A percentile compares a stretch with the other conserved stretches of the same genome.
These are phyloP conservation scores for Ophiostoma angusticollis DNA, from an alignment of 2,329 filamentous ascomycete species.

Conservation along the genomic window DNA sequence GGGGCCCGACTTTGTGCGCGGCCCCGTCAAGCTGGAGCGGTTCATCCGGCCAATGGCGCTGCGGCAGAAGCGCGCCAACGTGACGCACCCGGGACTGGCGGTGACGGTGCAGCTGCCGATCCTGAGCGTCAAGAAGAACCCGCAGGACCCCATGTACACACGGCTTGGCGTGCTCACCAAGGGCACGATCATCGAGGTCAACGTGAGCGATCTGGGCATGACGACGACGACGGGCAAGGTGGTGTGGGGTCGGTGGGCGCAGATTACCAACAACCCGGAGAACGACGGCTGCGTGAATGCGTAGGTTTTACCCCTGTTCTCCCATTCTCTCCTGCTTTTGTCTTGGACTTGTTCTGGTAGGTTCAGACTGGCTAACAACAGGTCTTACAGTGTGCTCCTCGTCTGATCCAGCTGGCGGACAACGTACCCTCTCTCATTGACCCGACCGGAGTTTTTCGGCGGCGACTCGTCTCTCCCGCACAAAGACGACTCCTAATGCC, in stretches of 20 bases:
- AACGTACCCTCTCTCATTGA: too few relatives aligned
- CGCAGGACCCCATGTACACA: conserved; percentile 78
- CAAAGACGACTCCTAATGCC: too few relatives aligned
- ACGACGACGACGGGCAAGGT: conserved; percentile 88
- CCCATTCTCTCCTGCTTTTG: not conserved
- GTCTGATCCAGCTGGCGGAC: not conserved
- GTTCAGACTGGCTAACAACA: too few relatives aligned
- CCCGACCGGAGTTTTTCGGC: too few relatives aligned
- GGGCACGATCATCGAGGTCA: conserved; percentile 73
- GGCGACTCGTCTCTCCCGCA: too few relatives aligned
- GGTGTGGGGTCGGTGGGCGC: conserved; percentile 78
- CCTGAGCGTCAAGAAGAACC: conserved; percentile 59
- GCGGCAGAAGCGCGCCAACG: conserved; percentile 66
- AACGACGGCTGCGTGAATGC: conserved; percentile 16
- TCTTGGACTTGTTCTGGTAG: too few relatives aligned
- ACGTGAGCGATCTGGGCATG: conserved; percentile 81
- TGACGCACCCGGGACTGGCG: conserved; percentile 28
- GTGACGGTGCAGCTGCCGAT: conserved; percentile 75
- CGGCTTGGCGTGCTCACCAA: conserved; percentile 71
- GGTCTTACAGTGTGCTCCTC: not conserved
- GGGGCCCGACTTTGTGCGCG: conserved; percentile 74
- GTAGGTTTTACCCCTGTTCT: conserved; percentile 2
- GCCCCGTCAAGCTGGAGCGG: conserved; percentile 66
- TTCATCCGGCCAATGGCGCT: conserved; percentile 34
- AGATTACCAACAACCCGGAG: conserved; percentile 38